Evolutionary conservation across 139 green algal species (phyloP).

Genomic region (Pseudopediastrum boryanum): DNA sequence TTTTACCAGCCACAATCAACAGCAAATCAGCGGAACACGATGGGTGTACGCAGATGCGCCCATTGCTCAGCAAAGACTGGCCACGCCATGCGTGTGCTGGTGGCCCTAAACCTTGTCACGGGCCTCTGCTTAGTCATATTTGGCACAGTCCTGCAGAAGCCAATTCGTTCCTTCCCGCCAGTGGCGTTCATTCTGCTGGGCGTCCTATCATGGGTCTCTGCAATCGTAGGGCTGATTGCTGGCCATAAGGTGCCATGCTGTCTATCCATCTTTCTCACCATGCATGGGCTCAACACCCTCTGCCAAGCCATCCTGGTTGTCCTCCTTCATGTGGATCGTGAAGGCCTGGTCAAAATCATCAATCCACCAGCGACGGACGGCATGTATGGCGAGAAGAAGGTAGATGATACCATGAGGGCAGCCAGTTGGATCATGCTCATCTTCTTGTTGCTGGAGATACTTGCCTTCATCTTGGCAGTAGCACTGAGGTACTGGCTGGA

Average conservation of each 20-base stretch:
- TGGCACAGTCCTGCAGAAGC: slow-evolving; percentile 21
- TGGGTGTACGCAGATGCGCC: slow-evolving; percentile 14
- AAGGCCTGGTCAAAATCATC: not conserved
- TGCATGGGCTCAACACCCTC: slow-evolving; percentile 23
- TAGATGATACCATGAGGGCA: slow-evolving; percentile 11
- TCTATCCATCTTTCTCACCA: slow-evolving; percentile 26
- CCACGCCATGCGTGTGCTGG: slow-evolving; percentile 16
- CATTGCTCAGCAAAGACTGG: slow-evolving; percentile 15
- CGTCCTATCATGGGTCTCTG: not conserved
- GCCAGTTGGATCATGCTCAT: slow-evolving; percentile 37
- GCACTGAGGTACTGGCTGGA: slow-evolving; percentile 9
- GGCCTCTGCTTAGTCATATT: slow-evolving; percentile 23
- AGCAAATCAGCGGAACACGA: not conserved
- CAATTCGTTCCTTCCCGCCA: slow-evolving; percentile 28
- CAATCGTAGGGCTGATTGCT: slow-evolving; percentile 16
- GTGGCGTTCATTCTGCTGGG: slow-evolving; percentile 32
- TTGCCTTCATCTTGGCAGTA: slow-evolving; percentile 16
- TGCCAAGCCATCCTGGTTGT: slow-evolving; percentile 25
- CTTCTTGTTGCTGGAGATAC: slow-evolving; percentile 20
- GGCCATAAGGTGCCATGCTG: slow-evolving; percentile 28
- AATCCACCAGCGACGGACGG: not conserved
- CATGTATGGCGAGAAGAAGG: slow-evolving; percentile 1
- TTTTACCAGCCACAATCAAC: too few relatives aligned
- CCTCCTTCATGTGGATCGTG: slow-evolving; percentile 6
- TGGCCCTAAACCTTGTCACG: slow-evolving; percentile 16